phyloP scores from a whole-genome alignment of 169 alveolate genomes.

The Plasmodium gonderi region DNA sequence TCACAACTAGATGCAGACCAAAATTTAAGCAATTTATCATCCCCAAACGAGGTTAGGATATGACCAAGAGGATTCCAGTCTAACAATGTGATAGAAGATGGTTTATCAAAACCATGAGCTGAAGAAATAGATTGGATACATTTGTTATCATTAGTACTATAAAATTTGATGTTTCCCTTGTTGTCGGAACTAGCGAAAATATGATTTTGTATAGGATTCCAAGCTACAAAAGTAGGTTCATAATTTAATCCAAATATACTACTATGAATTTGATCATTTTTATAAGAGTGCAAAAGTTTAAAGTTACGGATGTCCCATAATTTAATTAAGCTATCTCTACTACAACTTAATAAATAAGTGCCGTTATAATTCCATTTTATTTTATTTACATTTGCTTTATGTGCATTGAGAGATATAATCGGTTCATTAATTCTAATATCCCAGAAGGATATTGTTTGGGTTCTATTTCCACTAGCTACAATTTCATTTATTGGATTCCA shows the following conservation, averaged over 20 bases:
- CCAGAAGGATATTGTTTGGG: conserved; percentile 89
- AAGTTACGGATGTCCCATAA: conserved; percentile 87
- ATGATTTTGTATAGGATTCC: conserved; percentile 89
- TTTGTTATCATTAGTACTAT: conserved; percentile 79
- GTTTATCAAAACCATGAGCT: conserved; percentile 77
- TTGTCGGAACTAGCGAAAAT: conserved; percentile 86
- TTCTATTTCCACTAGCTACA: conserved; percentile 89
- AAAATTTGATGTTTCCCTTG: conserved; percentile 82
- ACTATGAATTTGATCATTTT: conserved; percentile 36
- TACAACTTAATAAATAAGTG: conserved; percentile 72
- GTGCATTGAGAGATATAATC: conserved; percentile 88
- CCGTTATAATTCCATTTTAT: conserved; percentile 85
- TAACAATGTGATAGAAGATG: conserved; percentile 81
- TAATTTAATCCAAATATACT: conserved; percentile 21
- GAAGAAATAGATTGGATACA: conserved; percentile 77
- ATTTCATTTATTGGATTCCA: conserved; percentile 89
- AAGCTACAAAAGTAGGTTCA: conserved; percentile 82
- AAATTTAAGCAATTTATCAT: conserved; percentile 84
- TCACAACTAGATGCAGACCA: conserved; percentile 85
- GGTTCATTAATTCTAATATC: conserved; percentile 86
- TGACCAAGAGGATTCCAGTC: conserved; percentile 93
- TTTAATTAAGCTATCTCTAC: conserved; percentile 87
- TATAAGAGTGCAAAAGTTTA: conserved; percentile 78
- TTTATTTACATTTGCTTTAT: conserved; percentile 86
- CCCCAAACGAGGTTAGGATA: conserved; percentile 89